phyloP scores from a whole-genome alignment of 192 early-diverging fungal species.

The Coemansia sp. region DNA sequence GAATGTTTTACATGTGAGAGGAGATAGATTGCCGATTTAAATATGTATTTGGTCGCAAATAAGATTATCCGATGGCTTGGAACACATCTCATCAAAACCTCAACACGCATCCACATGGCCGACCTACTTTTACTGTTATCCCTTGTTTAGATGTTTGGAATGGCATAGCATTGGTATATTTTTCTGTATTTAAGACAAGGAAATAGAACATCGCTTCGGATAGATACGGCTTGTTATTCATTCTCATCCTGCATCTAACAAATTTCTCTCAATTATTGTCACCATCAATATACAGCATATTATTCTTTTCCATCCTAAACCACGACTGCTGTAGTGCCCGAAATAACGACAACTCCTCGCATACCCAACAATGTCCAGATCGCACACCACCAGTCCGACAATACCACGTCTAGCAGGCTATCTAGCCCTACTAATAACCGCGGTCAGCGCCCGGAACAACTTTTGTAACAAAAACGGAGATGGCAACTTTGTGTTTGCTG shows the following conservation, averaged over 20 bases:
- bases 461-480: conserved; percentile 39
- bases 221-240: too few species aligned
- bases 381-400: background rate
- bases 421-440: background rate
- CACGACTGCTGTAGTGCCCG: background rate
- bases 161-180: background rate
- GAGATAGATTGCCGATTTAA: background rate
- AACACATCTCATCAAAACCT: background rate
- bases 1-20: background rate
- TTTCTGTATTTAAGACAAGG: too few species aligned
- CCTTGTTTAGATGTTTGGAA: background rate
- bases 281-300: background rate
- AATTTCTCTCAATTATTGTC: background rate
- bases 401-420: background rate
- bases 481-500: conserved; percentile 35
- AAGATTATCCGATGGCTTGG: background rate
- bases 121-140: background rate
- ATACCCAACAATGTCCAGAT: background rate
- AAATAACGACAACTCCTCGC: background rate
- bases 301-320: background rate
- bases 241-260: too few species aligned
- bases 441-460: conserved; percentile 17
- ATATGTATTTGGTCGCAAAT: background rate
- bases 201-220: too few species aligned
- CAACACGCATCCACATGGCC: background rate